These are phyloP conservation scores for Dissoconium aciculare DNA, from an alignment of 2,329 filamentous ascomycete species.

Conservation along the genomic window DNA sequence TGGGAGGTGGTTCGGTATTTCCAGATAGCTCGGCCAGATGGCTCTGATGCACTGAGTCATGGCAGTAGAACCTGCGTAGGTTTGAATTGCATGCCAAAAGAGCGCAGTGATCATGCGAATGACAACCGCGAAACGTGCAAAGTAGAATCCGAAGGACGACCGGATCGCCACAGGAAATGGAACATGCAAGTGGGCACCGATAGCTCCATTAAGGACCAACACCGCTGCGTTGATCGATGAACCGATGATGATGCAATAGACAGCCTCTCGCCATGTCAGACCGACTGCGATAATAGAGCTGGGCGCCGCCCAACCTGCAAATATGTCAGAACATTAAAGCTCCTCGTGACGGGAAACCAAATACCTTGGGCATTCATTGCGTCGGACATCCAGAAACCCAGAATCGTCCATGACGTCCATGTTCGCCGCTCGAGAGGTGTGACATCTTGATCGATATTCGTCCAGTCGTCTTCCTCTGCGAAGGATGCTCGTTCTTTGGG, in stretches of 20 bases:
- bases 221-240: constrained; percentile 19
- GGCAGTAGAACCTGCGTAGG: constrained; percentile 45
- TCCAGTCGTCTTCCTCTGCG: constrained; percentile 28
- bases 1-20: constrained; percentile 39
- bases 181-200: constrained; percentile 37
- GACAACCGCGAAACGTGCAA: constrained; percentile 40
- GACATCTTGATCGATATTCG: constrained; percentile 33
- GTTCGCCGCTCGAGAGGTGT: constrained; percentile 32
- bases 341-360: constrained; percentile 1
- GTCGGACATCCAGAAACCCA: constrained; percentile 35
- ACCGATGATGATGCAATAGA: constrained; percentile 23
- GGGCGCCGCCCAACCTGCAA: constrained; percentile 29
- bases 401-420: constrained; percentile 30
- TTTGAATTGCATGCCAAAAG: constrained; percentile 53
- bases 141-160: constrained; percentile 43
- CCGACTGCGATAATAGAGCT: constrained; percentile 34
- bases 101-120: constrained; percentile 40
- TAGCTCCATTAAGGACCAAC: constrained; percentile 28
- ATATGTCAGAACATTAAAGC: not conserved
- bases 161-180: constrained; percentile 43
- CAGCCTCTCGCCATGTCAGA: constrained; percentile 28
- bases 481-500: constrained; percentile 27
- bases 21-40: constrained; percentile 43
- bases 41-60: constrained; percentile 39
- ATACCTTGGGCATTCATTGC: constrained; percentile 29